Base-by-base conservation (phyloP, 2,329 filamentous ascomycete genomes). In the Plectosphaerella sp. region DNA sequence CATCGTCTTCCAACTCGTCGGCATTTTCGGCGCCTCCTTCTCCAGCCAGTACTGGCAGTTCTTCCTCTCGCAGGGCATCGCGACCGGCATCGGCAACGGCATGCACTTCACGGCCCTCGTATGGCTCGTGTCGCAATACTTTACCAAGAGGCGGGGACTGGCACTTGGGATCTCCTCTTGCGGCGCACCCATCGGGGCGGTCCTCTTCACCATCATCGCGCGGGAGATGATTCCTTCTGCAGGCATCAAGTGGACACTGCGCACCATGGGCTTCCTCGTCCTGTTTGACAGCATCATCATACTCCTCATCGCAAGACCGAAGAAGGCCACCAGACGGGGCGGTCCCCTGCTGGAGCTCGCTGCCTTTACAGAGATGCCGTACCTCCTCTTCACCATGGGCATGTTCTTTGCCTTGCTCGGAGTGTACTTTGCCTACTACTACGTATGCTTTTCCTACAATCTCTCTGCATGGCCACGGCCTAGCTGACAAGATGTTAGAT, bases 201-300 rank as follows among this genome's bases (percentile, higher is more conserved):
- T 82, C 25, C 62, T 82, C 4, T 82, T 79, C 49, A 78, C 79
- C 1, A 69, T 78, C 10, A 67, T 76, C 14, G 80, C 85, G 53
- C 70, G 79, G 37, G 68, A 74, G 2, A 63, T 86, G 3, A 67
- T 82, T 2, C 76, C 77, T 0, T 56, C 62, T 1, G 67, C 83
- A 3, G 82, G 82, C 1, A 84, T 85, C 55, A 66, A 69, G 0
- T 85, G 82, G 81, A 75, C 82, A 0, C 79, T 81, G 0, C 70
- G 86, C 2, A 72, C 81, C 0, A 67, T 88, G 2, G 86, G 78
- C 0, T 87, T 89, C 59, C 73, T 89, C 28, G 94, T 94, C 63
- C 75, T 83, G 2, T 83, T 81, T 1, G 84, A 84, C 18, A 82
- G 48, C 14, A 33, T 54, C 52, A 24, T 56, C 12, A 25, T 52